Evolutionary conservation across 2,329 filamentous ascomycete genomes (phyloP).

Genomic region (Colletotrichum melonis): DNA sequence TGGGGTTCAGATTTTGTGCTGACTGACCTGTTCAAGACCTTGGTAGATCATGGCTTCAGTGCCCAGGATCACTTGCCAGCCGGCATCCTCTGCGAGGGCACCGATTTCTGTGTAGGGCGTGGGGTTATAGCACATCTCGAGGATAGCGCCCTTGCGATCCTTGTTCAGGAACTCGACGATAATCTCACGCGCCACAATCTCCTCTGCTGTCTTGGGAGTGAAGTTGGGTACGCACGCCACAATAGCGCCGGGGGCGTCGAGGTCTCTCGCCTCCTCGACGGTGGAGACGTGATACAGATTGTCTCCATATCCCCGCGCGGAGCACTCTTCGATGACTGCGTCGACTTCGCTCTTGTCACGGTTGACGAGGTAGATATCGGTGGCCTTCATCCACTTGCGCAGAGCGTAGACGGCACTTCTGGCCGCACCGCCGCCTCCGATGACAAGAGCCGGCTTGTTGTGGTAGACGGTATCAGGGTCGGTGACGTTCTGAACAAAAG

Average conservation of each 20-base stretch:
- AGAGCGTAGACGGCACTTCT: constrained; percentile 82
- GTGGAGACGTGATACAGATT: constrained; percentile 71
- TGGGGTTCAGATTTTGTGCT: accelerated
- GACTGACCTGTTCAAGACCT: constrained; percentile 71
- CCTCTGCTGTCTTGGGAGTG: constrained; percentile 72
- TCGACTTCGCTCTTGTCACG: constrained; percentile 75
- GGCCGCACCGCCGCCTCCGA: constrained; percentile 84
- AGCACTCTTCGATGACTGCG: constrained; percentile 74
- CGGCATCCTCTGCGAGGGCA: constrained; percentile 66
- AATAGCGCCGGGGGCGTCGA: constrained; percentile 73
- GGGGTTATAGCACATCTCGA: constrained; percentile 90
- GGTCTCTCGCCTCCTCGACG: constrained; percentile 66
- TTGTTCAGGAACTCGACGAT: constrained; percentile 59
- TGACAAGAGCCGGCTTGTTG: constrained; percentile 74
- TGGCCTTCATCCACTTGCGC: constrained; percentile 74
- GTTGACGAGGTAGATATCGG: constrained; percentile 81
- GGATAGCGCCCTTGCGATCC: constrained; percentile 72
- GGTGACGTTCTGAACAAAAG: constrained; percentile 69
- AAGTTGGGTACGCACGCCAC: constrained; percentile 83
- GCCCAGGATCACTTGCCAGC: constrained; percentile 81
- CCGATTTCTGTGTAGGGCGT: constrained; percentile 75
- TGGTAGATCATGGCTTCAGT: constrained; percentile 84
- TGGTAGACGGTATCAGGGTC: constrained; percentile 60
- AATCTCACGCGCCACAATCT: constrained; percentile 69
- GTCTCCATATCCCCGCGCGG: constrained; percentile 67